Evolutionary conservation across 1,284 basidiomycete genomes (phyloP).

Genomic region (Flammula alnicola): DNA sequence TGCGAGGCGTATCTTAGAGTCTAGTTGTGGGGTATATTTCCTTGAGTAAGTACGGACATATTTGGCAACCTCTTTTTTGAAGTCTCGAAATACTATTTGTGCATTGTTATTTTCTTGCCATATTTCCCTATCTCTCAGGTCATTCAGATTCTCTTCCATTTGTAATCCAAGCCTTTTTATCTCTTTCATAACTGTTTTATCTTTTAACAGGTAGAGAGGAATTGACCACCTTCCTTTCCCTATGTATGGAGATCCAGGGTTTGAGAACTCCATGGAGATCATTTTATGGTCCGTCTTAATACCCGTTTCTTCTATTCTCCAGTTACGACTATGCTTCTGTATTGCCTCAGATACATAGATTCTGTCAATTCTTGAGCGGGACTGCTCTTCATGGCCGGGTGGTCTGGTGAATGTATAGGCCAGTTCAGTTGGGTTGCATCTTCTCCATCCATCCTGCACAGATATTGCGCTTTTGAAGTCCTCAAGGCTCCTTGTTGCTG

Average conservation of each 20-base stretch:
- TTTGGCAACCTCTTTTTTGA: not conserved
- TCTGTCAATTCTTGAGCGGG: not conserved
- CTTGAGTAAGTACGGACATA: not conserved
- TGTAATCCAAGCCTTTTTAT: not conserved
- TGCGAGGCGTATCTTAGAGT: not conserved
- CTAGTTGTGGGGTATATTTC: not conserved
- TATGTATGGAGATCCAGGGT: not conserved
- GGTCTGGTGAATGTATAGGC: not conserved
- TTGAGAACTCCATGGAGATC: not conserved
- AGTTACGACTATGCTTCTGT: not conserved
- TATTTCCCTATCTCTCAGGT: not conserved
- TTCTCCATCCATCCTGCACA: not conserved
- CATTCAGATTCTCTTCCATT: not conserved
- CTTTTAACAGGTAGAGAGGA: not conserved
- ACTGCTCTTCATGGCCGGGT: not conserved
- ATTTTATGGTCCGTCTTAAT: constrained; percentile 1
- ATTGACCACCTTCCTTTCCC: not conserved
- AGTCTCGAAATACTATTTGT: not conserved
- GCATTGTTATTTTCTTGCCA: not conserved
- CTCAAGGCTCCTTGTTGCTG: not conserved
- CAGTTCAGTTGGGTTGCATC: not conserved
- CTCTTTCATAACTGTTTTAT: not conserved
- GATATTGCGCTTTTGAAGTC: not conserved
- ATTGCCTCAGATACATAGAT: not conserved
- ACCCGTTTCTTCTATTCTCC: not conserved